Evolutionary conservation across 768 basidiomycete species (phyloP).

Genomic region (Gymnopilus junonius): DNA sequence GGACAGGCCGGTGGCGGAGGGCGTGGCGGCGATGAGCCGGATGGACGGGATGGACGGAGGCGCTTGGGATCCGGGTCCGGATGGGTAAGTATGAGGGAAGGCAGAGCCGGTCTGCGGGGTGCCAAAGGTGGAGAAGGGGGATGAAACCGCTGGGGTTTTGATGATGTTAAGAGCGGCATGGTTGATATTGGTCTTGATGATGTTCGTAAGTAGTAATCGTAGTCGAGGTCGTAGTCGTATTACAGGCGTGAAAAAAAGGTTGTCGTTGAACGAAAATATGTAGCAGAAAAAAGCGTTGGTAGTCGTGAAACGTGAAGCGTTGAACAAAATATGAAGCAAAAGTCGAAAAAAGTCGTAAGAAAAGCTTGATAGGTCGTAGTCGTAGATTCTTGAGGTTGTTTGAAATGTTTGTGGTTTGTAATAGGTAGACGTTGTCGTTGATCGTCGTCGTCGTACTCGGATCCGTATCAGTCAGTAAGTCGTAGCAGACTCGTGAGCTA

Average conservation of each 20-base stretch:
- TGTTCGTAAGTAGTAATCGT: background rate
- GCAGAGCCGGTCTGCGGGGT: background rate
- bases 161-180: background rate
- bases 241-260: background rate
- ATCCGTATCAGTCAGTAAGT: background rate
- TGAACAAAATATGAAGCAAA: background rate
- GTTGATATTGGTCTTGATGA: background rate
- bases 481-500: constrained; percentile 25
- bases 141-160: background rate
- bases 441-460: constrained; percentile 3
- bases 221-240: background rate
- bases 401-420: background rate
- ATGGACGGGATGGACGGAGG: constrained; percentile 56
- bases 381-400: background rate
- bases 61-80: background rate
- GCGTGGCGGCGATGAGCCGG: constrained; percentile 70
- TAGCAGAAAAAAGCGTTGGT: background rate
- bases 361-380: background rate
- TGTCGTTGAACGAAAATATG: background rate
- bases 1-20: constrained; percentile 52
- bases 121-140: background rate
- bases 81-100: background rate
- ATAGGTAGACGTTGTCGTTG: constrained; percentile 14
- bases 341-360: background rate
- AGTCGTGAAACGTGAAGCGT: background rate